phyloP scores from a whole-genome alignment of 768 basidiomycete species.

The Agrocybe praecox region DNA sequence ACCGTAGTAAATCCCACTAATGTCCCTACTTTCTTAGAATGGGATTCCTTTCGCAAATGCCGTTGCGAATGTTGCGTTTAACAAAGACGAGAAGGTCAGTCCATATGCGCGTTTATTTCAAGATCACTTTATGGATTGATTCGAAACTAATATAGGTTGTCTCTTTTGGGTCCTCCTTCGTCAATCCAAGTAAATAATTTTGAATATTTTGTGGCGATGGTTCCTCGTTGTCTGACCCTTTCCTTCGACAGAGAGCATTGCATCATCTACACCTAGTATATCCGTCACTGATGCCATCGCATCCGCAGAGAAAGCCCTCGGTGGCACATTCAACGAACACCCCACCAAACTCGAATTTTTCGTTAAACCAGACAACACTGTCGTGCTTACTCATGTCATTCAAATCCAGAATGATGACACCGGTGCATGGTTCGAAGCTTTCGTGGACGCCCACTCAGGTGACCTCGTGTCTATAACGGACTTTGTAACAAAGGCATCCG shows the following conservation, averaged over 20 bases:
- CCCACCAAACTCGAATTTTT: slow-evolving; percentile 46
- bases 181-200: slow-evolving; percentile 13
- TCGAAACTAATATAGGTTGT: not conserved
- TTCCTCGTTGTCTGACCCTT: too few relatives aligned
- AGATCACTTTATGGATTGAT: not conserved
- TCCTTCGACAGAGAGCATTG: slow-evolving; percentile 24
- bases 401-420: slow-evolving; percentile 37
- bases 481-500: slow-evolving; percentile 50
- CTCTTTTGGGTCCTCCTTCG: slow-evolving; percentile 28
- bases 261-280: slow-evolving; percentile 41
- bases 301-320: slow-evolving; percentile 40
- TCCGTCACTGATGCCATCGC: slow-evolving; percentile 32
- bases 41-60: slow-evolving; percentile 33
- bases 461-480: slow-evolving; percentile 54
- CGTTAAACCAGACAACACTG: slow-evolving; percentile 39
- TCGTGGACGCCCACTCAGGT: slow-evolving; percentile 62
- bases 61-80: slow-evolving; percentile 36
- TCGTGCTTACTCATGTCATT: slow-evolving; percentile 42
- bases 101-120: not conserved
- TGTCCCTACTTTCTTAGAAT: slow-evolving; percentile 18
- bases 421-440: slow-evolving; percentile 60
- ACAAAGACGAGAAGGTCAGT: slow-evolving; percentile 14
- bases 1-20: not conserved
- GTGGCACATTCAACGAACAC: slow-evolving; percentile 44
- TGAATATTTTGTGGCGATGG: not conserved